A percentile compares a stretch with the other conserved stretches of the same genome.
These are phyloP conservation scores for Solanum hybrid DNA, from an alignment of 305 asterid species.

Conservation along the genomic window DNA sequence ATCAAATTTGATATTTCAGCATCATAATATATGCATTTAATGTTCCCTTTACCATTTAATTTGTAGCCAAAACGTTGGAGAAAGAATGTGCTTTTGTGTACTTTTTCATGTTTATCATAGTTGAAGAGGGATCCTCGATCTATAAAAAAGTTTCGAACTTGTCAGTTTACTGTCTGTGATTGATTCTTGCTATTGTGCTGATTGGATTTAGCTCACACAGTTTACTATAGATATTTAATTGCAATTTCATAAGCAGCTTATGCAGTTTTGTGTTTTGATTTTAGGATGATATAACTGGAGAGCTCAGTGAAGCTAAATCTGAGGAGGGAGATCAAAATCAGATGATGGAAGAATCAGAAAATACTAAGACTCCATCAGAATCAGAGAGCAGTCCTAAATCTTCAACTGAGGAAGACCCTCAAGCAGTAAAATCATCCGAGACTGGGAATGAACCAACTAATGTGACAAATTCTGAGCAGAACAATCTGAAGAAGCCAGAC, in stretches of 20 bases:
- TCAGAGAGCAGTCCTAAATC: conserved; percentile 22
- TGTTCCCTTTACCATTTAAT: neutral
- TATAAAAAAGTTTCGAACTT: neutral
- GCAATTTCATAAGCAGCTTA: conserved; percentile 1
- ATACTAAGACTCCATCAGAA: conserved; percentile 8
- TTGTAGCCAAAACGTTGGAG: neutral
- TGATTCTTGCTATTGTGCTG: neutral
- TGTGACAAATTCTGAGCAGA: conserved; percentile 23
- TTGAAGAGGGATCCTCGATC: neutral
- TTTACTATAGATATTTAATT: neutral
- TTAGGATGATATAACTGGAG: conserved; percentile 31
- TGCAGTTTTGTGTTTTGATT: conserved; percentile 5
- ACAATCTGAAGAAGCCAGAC: conserved; percentile 66
- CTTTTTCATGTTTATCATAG: neutral
- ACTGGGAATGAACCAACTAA: conserved; percentile 20
- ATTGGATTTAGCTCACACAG: neutral
- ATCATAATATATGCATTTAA: neutral
- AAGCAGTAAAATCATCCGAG: conserved; percentile 12
- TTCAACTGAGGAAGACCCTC: conserved; percentile 26
- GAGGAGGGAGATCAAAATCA: conserved; percentile 17
- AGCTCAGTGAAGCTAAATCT: conserved; percentile 11
- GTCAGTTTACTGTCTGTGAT: neutral
- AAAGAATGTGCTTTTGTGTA: neutral
- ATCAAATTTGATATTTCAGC: neutral
- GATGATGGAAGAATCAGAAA: conserved; percentile 18